A percentile compares a stretch with the other conserved stretches of the same genome.
Conservation (phyloP, 345 rosid genomes). For the Populus simonii region DNA sequence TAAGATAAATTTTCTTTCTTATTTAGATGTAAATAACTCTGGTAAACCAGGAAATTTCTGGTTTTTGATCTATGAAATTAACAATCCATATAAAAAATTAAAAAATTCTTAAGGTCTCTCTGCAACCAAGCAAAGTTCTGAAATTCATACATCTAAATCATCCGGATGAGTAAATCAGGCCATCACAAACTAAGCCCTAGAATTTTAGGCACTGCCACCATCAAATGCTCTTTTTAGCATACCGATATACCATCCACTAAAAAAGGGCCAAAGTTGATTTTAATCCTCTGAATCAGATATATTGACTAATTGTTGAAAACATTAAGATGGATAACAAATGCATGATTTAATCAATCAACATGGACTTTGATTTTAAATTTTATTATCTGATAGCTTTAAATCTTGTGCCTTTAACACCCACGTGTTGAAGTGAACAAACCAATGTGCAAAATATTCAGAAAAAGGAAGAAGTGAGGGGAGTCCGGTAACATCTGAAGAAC, state of each 20-base stretch:
- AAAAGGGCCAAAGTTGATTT: background rate
- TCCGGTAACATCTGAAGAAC: background rate
- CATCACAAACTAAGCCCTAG: background rate
- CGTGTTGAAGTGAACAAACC: background rate
- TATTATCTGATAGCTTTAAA: background rate
- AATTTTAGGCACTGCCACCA: background rate
- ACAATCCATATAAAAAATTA: background rate
- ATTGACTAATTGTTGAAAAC: background rate
- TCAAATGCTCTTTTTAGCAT: background rate
- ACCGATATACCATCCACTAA: background rate
- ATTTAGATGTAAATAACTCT: background rate
- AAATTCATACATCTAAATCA: background rate
- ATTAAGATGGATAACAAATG: background rate
- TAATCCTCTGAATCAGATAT: background rate
- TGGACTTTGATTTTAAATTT: background rate
- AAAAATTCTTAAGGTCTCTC: background rate
- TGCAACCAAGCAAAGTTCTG: background rate
- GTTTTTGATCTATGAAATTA: background rate
- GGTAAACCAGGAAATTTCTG: background rate
- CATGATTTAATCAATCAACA: background rate
- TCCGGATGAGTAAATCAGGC: too few relatives aligned
- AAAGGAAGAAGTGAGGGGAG: background rate
- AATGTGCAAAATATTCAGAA: background rate
- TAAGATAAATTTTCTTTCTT: background rate
- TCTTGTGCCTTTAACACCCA: background rate